Base-by-base conservation (phyloP, 306 rosid species). In the Malus sylvestris region DNA sequence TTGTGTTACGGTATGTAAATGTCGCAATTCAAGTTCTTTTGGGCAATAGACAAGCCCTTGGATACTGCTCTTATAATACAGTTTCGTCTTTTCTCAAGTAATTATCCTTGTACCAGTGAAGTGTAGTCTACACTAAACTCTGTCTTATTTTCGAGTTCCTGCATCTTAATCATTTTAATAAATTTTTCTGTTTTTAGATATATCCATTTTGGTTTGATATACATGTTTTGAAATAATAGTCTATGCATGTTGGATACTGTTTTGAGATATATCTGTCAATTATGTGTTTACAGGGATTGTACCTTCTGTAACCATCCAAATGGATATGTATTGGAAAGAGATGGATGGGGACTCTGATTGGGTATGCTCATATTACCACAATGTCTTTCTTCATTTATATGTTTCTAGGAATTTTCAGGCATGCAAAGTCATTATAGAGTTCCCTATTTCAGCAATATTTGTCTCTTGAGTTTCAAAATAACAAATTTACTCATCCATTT, bases 261-360 rank as follows among this genome's bases (percentile, higher is more conserved):
- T 63, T 67, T 75, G 74, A 73, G 65, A 82, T 67, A 55, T 68
- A 77, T 83, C 76, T 82, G 63, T 53, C 52, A 77, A 64, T 70
- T 76, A 63, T 67, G 44, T 84, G 55, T 76, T 87, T 81, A 76
- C 93, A 96, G 96, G 90, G 81, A 84, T 89, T 72, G 92, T 91
- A 81, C 93, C 96, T 75, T 81, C 86, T 27, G 82, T 87, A 78
- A 76, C 93, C 79, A 82, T 84, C 84, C 99, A 88, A 76, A 89
- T 86, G 90, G 97, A 96, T 86, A 74, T 93, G 81, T 92, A 83
- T 86, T 96, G 97, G 99, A 96, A 96, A 88, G 94, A 88, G 91
- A 79, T 86, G 86, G 91, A 91, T 77, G 94, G 89, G 5, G 97
- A 96, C 82, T 89, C 93, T 73, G 98, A 93, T 76, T 96, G 99